Evolutionary conservation across 202 grass and related monocot genomes (phyloP).

Genomic region (Carex arenaria): DNA sequence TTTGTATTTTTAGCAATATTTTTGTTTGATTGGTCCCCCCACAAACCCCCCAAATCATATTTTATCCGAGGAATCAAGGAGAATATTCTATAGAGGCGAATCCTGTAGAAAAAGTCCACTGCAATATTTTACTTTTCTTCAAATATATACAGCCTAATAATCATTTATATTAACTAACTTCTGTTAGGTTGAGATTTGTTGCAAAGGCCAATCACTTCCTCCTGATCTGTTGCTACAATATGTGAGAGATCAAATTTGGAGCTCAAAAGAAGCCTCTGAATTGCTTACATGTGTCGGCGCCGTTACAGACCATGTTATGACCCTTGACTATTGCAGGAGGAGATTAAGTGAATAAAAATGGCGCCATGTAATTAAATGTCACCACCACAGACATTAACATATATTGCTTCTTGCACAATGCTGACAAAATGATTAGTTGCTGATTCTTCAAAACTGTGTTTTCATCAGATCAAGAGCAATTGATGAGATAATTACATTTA

Average conservation of each 20-base stretch:
- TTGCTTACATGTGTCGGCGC: slow-evolving; percentile 6
- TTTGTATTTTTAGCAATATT: background rate
- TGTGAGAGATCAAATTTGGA: slow-evolving; percentile 69
- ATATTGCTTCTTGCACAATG: background rate
- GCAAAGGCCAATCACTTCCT: slow-evolving; percentile 68
- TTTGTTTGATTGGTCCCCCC: background rate
- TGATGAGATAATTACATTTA: background rate
- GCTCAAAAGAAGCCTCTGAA: slow-evolving; percentile 21
- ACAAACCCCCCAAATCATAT: background rate
- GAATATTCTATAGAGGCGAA: background rate
- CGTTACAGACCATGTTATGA: slow-evolving; percentile 61
- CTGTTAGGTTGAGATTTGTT: slow-evolving; percentile 32
- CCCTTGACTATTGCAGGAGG: slow-evolving; percentile 51
- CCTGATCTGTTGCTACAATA: slow-evolving; percentile 50
- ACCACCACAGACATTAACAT: background rate
- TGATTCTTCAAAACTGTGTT: background rate
- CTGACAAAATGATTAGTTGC: background rate
- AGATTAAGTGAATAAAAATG: slow-evolving; percentile 22
- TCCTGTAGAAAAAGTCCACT: background rate
- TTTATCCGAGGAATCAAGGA: background rate
- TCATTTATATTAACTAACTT: background rate
- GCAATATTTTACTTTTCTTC: background rate
- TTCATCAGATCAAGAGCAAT: background rate
- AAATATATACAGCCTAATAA: background rate
- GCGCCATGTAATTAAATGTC: background rate